Percentiles rank a stretch among this genome's conserved stretches.
Conservation (phyloP, 169 alveolate genomes). For the Plasmodium cynomolgi region DNA sequence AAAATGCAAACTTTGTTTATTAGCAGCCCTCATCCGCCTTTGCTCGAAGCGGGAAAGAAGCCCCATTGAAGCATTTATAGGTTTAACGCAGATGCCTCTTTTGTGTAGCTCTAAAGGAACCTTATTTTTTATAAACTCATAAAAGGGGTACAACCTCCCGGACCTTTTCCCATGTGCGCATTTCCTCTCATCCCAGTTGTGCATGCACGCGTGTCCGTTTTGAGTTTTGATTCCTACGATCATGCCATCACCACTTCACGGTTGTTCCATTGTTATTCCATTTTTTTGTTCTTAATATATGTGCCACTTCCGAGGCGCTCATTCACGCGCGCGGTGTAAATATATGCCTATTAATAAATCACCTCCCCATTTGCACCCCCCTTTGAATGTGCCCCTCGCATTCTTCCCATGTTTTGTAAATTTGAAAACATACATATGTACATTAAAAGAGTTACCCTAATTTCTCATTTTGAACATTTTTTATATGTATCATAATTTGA, state of each 20-base stretch:
- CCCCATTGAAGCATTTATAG: background rate
- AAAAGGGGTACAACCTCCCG: background rate
- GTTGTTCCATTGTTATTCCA: background rate
- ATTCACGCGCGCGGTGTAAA: background rate
- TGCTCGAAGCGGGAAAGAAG: background rate
- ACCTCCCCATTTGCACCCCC: background rate
- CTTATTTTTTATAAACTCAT: background rate
- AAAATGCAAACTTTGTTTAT: background rate
- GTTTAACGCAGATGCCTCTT: background rate
- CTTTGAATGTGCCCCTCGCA: background rate
- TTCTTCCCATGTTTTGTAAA: background rate
- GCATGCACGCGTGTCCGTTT: background rate
- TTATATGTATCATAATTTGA: background rate
- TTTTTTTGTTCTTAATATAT: background rate
- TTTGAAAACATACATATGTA: background rate
- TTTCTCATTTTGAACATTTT: background rate
- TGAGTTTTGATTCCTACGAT: background rate
- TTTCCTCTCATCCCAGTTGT: background rate
- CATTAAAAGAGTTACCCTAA: background rate
- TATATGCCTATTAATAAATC: background rate
- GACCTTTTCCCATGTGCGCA: background rate
- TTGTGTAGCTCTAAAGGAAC: background rate
- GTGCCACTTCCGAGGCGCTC: background rate
- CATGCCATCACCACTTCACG: background rate
- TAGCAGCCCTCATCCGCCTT: background rate